Base-by-base conservation (phyloP, 1,284 basidiomycete species). In the Prillingera fragicola region DNA sequence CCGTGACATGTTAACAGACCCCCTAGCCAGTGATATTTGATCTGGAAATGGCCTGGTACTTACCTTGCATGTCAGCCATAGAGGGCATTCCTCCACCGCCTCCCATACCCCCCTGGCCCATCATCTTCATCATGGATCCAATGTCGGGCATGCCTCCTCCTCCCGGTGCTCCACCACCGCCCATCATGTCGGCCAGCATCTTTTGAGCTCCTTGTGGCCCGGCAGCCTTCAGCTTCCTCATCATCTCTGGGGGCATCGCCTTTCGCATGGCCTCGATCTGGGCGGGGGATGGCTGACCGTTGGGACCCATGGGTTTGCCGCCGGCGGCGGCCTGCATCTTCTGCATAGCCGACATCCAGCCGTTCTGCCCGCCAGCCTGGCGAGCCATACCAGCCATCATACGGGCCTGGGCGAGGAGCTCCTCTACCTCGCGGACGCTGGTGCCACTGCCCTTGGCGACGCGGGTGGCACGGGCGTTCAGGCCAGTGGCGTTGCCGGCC, bases 371-470 rank as follows among this genome's bases (percentile, higher is more conserved):
- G 34, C 94, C 94, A 14, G 91, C 90, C 65, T 89, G 85, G 74
- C 91, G 94, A 18, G 91, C 91, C 87, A 95, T 92, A 61, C 87
- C 90, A 40, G 87, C 83, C 87, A 96, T 94, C 85, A 95, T 91
- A 39, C 87, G 81, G 60, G 95, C 94, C 72, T 96, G 92, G 62
- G 88, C 87, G 25, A 98, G 74, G 48, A 97, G 73, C 65, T 97
- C 94, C 68, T 99, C 94, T 17, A 98, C 92, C 73, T 99, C 95
- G 50, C 89, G 79, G 29, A 99, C 87, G 55, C 82, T 87, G 32
- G 94, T 97, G n/a, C 94, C 94, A 57, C 87, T 91, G 27, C 94
- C 94, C 55, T 81, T 77, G 1, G 95, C 95, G 19, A 99, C 88
- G 43, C 92, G 78, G 42, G 81, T 80, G 7, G 94, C 86, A 42